These are phyloP conservation scores for Macaranga tanarius DNA, from an alignment of 441 rosid species.

Conservation along the genomic window DNA sequence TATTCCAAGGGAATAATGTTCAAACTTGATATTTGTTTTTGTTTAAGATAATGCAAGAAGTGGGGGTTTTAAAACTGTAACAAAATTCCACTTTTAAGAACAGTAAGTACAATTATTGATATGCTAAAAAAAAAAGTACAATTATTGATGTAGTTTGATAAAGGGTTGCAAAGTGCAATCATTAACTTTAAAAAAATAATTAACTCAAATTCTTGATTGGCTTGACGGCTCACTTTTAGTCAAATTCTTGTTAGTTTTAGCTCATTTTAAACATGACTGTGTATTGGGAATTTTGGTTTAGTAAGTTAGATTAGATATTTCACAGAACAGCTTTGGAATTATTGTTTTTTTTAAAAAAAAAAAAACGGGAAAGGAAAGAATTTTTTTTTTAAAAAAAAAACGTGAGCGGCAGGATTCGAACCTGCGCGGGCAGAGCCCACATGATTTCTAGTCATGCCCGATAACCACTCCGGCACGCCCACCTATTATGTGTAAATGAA, in stretches of 20 bases:
- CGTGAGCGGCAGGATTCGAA: conserved; percentile 97
- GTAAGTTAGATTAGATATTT: neutral
- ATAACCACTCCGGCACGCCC: conserved; percentile 74
- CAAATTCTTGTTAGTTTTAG: conserved; percentile 7
- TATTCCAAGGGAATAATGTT: conserved; percentile 7
- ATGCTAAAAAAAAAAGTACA: no score
- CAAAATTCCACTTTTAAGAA: neutral
- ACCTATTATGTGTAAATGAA: conserved; percentile 11
- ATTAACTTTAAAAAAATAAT: neutral
- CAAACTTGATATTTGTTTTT: neutral
- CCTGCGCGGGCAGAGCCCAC: conserved; percentile 99
- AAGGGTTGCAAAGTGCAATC: no score
- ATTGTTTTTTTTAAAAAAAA: neutral
- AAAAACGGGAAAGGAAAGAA: neutral
- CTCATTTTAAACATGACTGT: conserved; percentile 15
- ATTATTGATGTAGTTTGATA: no score
- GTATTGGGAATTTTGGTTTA: no score
- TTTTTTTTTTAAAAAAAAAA: neutral
- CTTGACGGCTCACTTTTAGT: neutral
- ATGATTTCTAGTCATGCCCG: conserved; percentile 96
- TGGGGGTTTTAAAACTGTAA: neutral
- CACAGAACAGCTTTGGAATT: neutral
- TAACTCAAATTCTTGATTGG: neutral
- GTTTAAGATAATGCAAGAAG: neutral
- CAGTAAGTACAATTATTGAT: neutral